Conservation (phyloP, 2,329 filamentous ascomycete genomes). For the Aspergillus ochraceus region DNA sequence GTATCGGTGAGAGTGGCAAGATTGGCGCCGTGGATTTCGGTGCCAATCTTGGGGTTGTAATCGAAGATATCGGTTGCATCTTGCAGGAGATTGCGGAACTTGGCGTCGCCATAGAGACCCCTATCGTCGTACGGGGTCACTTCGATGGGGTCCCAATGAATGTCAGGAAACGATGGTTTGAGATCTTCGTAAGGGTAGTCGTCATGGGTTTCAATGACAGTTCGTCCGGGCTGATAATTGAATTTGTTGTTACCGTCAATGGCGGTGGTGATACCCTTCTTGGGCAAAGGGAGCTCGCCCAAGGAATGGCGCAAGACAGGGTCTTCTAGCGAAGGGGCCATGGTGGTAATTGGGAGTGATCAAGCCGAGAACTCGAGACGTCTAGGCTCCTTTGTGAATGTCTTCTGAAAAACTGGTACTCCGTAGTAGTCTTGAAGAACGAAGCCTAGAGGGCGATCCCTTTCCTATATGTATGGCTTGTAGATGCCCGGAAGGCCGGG, state of each 20-base stretch:
- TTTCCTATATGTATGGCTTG: background rate
- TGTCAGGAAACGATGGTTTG: constrained; percentile 53
- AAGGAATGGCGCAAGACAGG: constrained; percentile 17
- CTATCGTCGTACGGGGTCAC: constrained; percentile 55
- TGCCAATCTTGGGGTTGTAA: constrained; percentile 58
- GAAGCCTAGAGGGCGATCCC: background rate
- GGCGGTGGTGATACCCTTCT: constrained; percentile 16
- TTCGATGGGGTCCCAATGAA: constrained; percentile 53
- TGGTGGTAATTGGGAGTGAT: constrained; percentile 9
- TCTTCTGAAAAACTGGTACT: background rate
- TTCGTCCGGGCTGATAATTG: constrained; percentile 52
- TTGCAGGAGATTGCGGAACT: constrained; percentile 54
- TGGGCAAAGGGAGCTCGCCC: constrained; percentile 13
- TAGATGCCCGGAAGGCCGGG: background rate
- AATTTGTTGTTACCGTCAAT: constrained; percentile 35
- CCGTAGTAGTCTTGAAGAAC: background rate
- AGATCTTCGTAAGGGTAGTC: constrained; percentile 56
- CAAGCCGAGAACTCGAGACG: background rate
- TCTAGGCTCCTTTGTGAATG: background rate
- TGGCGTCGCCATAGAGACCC: constrained; percentile 54
- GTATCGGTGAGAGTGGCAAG: constrained; percentile 51
- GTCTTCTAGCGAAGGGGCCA: constrained; percentile 36
- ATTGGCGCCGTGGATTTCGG: constrained; percentile 53
- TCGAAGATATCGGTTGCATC: constrained; percentile 57
- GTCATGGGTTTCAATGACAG: constrained; percentile 45